These are phyloP conservation scores for Platanthera zijinensis DNA, from an alignment of 106 monocot species.

Conservation along the genomic window DNA sequence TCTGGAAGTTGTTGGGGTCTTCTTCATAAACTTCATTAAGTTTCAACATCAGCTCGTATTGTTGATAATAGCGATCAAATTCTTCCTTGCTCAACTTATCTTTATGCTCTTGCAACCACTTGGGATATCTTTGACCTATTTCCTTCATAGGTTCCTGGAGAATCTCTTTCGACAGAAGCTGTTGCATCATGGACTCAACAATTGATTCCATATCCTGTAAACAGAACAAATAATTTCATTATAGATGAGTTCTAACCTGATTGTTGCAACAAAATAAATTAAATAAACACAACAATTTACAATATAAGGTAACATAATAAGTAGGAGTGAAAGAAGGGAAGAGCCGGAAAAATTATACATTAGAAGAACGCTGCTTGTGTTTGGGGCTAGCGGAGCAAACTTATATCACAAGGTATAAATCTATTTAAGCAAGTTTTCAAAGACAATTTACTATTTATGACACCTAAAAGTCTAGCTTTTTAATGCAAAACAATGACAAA, in stretches of 20 bases:
- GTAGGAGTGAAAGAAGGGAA: neutral
- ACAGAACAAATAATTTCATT: neutral
- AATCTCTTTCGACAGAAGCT: slow-evolving; percentile 88
- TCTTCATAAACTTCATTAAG: slow-evolving; percentile 87
- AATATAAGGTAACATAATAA: neutral
- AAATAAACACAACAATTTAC: neutral
- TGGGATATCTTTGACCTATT: slow-evolving; percentile 82
- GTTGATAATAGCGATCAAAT: slow-evolving; percentile 54
- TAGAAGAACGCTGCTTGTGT: neutral
- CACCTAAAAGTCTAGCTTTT: too few species aligned
- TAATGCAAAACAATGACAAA: too few species aligned
- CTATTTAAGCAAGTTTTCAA: too few species aligned
- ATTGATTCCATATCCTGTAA: slow-evolving; percentile 90
- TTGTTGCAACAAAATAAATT: neutral
- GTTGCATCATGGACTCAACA: slow-evolving; percentile 92
- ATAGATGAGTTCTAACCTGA: neutral
- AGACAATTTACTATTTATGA: too few species aligned
- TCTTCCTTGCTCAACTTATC: slow-evolving; percentile 43
- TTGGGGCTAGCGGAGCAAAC: neutral
- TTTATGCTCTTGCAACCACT: slow-evolving; percentile 84
- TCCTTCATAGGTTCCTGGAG: slow-evolving; percentile 97
- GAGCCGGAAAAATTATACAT: neutral
- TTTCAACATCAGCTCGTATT: slow-evolving; percentile 59
- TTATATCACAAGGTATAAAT: neutral
- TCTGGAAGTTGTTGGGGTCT: slow-evolving; percentile 67